Conservation (phyloP, 805 yeast species). For the Yarrowia sp. region DNA sequence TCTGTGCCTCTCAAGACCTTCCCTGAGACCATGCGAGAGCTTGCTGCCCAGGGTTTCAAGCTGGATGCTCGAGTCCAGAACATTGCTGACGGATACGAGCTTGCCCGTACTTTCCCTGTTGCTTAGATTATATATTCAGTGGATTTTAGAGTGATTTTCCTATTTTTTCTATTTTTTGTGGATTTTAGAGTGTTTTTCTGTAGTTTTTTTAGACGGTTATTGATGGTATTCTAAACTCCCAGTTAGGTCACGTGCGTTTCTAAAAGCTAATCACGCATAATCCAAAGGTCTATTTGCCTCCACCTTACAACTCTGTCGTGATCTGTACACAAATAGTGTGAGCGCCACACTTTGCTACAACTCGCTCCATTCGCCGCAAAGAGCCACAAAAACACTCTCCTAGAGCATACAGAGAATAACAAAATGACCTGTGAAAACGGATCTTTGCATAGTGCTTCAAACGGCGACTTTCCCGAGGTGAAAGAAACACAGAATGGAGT, state of each 20-base stretch:
- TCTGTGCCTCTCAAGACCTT: slow-evolving; percentile 56
- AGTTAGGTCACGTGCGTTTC: not conserved
- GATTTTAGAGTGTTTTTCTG: not conserved
- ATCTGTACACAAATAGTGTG: slow-evolving; percentile 3
- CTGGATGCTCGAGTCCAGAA: slow-evolving; percentile 87
- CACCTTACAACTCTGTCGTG: slow-evolving; percentile 9
- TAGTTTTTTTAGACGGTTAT: too few species aligned
- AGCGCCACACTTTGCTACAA: not conserved
- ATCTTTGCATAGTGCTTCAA: not conserved
- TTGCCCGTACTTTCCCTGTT: slow-evolving; percentile 43
- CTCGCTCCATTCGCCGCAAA: not conserved
- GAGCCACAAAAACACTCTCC: not conserved
- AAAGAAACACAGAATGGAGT: not conserved
- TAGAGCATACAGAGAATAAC: not conserved
- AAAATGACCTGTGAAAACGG: not conserved
- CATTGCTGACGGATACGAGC: slow-evolving; percentile 72
- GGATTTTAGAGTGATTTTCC: not conserved
- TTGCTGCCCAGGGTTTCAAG: slow-evolving; percentile 63
- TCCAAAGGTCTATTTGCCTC: slow-evolving; percentile 15
- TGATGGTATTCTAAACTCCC: not conserved
- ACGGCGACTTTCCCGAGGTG: not conserved
- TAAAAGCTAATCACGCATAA: slow-evolving; percentile 24
- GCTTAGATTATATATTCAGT: not conserved
- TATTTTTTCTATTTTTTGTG: not conserved
- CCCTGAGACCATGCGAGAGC: slow-evolving; percentile 49